phyloP scores from a whole-genome alignment of 1,284 basidiomycete genomes.

The Chiua sp. region DNA sequence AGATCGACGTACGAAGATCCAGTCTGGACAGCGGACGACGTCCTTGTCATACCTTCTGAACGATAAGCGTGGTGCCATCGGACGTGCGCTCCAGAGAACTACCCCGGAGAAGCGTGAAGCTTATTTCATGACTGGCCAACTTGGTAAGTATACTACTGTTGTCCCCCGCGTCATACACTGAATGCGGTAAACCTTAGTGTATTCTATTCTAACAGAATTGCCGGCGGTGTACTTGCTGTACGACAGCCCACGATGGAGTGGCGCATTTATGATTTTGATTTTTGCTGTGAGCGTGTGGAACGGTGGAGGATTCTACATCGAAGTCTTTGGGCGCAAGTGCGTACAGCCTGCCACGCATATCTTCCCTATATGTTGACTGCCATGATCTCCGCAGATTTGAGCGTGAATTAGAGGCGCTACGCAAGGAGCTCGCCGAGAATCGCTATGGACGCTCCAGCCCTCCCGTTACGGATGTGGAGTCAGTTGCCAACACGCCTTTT shows the following conservation, averaged over 20 bases:
- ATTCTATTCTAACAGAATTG: slow-evolving; percentile 85
- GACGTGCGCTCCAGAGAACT: slow-evolving; percentile 66
- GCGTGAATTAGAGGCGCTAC: slow-evolving; percentile 84
- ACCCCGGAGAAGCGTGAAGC: slow-evolving; percentile 66
- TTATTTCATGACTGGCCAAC: slow-evolving; percentile 86
- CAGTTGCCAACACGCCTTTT: slow-evolving; percentile 38
- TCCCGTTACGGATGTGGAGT: slow-evolving; percentile 43
- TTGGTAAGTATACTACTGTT: slow-evolving; percentile 56
- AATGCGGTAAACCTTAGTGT: slow-evolving; percentile 54
- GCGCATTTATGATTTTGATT: slow-evolving; percentile 76
- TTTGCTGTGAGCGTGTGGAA: slow-evolving; percentile 89
- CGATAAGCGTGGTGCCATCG: slow-evolving; percentile 85
- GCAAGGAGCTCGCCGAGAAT: slow-evolving; percentile 82
- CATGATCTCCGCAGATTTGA: slow-evolving; percentile 68
- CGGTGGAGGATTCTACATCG: slow-evolving; percentile 88
- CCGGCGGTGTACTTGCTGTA: slow-evolving; percentile 87
- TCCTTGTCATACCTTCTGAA: slow-evolving; percentile 87
- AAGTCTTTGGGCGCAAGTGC: slow-evolving; percentile 94
- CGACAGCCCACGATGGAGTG: slow-evolving; percentile 76
- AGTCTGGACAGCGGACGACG: slow-evolving; percentile 85
- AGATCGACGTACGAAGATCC: slow-evolving; percentile 84
- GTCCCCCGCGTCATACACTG: neutral
- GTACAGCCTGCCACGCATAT: slow-evolving; percentile 35
- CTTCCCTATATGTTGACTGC: slow-evolving; percentile 9
- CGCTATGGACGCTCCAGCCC: slow-evolving; percentile 63